Evolutionary conservation across 2,329 filamentous ascomycete species (phyloP).

Genomic region (Sclerotinia sclerotiorum): DNA sequence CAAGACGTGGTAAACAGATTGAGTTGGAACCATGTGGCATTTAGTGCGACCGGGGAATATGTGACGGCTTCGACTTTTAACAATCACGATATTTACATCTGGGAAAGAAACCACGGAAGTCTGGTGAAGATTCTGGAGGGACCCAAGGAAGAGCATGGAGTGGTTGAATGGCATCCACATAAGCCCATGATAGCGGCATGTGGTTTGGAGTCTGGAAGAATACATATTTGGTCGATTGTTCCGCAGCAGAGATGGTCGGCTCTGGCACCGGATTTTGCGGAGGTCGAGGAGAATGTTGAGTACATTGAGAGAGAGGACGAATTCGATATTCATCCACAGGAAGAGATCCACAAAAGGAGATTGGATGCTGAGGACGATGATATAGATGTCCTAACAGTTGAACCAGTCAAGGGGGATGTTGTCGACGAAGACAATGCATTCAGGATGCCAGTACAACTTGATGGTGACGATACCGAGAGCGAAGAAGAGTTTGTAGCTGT

Average conservation of each 20-base stretch:
- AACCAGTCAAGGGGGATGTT: constrained; percentile 61
- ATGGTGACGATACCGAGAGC: constrained; percentile 90
- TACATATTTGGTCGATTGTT: constrained; percentile 95
- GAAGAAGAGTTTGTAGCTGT: constrained; percentile 80
- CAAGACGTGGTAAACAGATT: constrained; percentile 95
- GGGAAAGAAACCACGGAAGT: constrained; percentile 91
- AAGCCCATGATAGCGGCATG: constrained; percentile 86
- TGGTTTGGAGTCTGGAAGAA: constrained; percentile 85
- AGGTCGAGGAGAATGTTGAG: constrained; percentile 97
- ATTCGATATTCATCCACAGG: constrained; percentile 94
- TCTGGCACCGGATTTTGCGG: constrained; percentile 91
- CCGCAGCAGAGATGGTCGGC: constrained; percentile 97
- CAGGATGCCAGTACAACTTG: constrained; percentile 88
- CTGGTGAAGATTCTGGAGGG: constrained; percentile 96
- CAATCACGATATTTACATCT: constrained; percentile 98
- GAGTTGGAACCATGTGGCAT: constrained; percentile 96
- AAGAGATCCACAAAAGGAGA: constrained; percentile 88
- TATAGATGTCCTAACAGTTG: constrained; percentile 82
- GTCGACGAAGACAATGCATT: constrained; percentile 63
- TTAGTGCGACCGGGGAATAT: constrained; percentile 92
- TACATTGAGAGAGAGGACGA: constrained; percentile 96
- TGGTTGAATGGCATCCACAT: constrained; percentile 95
- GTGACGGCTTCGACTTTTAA: constrained; percentile 96
- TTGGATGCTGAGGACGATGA: constrained; percentile 91
- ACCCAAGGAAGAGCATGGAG: constrained; percentile 91